These are phyloP conservation scores for Hanseniaspora nectarophila DNA, from an alignment of 805 yeast species.

Conservation along the genomic window DNA sequence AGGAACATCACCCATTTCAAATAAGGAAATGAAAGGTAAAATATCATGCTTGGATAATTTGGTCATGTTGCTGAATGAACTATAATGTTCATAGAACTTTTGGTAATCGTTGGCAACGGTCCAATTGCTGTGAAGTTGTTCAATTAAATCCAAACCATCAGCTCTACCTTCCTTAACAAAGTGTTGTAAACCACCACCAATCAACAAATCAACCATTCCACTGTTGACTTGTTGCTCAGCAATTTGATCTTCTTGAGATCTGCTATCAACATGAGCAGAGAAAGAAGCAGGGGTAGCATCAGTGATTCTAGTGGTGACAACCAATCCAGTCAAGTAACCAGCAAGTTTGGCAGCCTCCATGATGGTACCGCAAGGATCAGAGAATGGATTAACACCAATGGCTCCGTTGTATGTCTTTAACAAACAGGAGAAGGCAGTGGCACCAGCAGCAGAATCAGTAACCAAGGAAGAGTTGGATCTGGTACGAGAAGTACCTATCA, in stretches of 20 bases:
- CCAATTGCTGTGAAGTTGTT: slow-evolving; percentile 38
- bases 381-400: slow-evolving; percentile 63
- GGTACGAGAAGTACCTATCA: slow-evolving; percentile 78
- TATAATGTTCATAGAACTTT: not conserved
- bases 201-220: slow-evolving; percentile 72
- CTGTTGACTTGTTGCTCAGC: slow-evolving; percentile 67
- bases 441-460: slow-evolving; percentile 96
- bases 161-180: slow-evolving; percentile 38
- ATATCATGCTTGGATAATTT: slow-evolving; percentile 46
- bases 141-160: slow-evolving; percentile 58
- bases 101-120: slow-evolving; percentile 44
- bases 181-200: slow-evolving; percentile 87
- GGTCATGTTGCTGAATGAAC: slow-evolving; percentile 33
- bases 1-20: slow-evolving; percentile 71
- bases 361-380: slow-evolving; percentile 74
- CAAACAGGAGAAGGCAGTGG: slow-evolving; percentile 84
- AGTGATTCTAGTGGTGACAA: slow-evolving; percentile 82
- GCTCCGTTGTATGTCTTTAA: slow-evolving; percentile 81
- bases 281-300: slow-evolving; percentile 95
- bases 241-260: slow-evolving; percentile 72
- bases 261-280: slow-evolving; percentile 61
- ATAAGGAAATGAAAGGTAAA: slow-evolving; percentile 64
- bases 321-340: slow-evolving; percentile 78
- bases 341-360: slow-evolving; percentile 74
- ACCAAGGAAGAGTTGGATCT: slow-evolving; percentile 63